Percentiles rank a stretch among this genome's conserved stretches.
These are phyloP conservation scores for Beauveria australis DNA, from an alignment of 2,329 filamentous ascomycete genomes.

Conservation along the genomic window DNA sequence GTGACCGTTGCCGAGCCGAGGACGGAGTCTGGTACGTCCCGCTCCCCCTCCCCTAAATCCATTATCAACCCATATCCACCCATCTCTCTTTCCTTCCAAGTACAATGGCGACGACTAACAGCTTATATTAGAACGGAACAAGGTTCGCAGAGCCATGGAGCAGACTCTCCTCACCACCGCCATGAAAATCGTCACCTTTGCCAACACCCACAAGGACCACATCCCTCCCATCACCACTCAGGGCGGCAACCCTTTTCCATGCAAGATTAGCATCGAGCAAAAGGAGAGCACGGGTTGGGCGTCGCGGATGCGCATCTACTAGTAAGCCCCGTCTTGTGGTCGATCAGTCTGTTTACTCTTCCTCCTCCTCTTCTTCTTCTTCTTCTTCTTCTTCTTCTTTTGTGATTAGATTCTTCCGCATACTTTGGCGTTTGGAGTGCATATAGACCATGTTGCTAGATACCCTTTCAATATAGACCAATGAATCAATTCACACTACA, in stretches of 20 bases:
- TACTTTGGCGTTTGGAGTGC: slow-evolving; percentile 1
- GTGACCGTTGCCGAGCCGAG: slow-evolving; percentile 86
- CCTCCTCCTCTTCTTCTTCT: neutral
- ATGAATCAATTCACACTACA: neutral
- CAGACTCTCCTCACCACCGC: slow-evolving; percentile 79
- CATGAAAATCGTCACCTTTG: slow-evolving; percentile 81
- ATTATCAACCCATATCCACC: neutral
- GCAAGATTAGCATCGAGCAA: slow-evolving; percentile 83
- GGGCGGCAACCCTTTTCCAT: slow-evolving; percentile 89
- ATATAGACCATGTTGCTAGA: slow-evolving; percentile 4
- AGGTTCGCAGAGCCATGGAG: slow-evolving; percentile 86
- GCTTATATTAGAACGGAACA: slow-evolving; percentile 59
- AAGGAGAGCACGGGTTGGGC: slow-evolving; percentile 68
- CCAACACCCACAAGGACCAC: slow-evolving; percentile 85
- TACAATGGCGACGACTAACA: neutral
- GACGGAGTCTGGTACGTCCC: slow-evolving; percentile 69
- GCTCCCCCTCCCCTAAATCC: neutral
- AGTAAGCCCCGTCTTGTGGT: slow-evolving; percentile 2
- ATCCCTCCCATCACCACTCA: slow-evolving; percentile 96
- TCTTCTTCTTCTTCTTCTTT: no score
- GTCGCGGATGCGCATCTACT: slow-evolving; percentile 69
- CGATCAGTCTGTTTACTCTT: no score
- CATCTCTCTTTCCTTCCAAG: no score
- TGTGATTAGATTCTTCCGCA: neutral
- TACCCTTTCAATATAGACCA: slow-evolving; percentile 1